Conservation (phyloP, 345 rosid species). For the Camelina sativa region DNA sequence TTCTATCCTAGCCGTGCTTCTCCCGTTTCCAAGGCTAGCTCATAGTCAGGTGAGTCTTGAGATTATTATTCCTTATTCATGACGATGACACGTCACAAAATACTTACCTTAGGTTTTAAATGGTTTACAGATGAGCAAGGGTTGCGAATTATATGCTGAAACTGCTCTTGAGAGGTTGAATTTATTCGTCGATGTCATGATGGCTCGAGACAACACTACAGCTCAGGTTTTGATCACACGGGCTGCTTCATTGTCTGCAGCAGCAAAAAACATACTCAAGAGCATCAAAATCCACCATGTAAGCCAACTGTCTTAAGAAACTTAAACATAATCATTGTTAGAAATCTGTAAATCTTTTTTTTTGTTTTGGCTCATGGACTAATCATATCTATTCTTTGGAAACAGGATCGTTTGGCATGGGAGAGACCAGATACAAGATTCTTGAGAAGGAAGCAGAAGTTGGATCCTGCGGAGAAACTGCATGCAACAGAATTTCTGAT, state of each 20-base stretch:
- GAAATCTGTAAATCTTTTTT: neutral
- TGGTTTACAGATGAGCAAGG: constrained; percentile 52
- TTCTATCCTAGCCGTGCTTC: constrained; percentile 64
- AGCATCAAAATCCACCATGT: constrained; percentile 55
- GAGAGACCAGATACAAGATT: constrained; percentile 63
- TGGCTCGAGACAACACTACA: constrained; percentile 52
- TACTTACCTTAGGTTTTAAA: constrained; percentile 23
- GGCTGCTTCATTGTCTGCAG: constrained; percentile 46
- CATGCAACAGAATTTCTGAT: constrained; percentile 53
- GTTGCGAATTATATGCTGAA: constrained; percentile 56
- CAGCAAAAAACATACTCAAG: constrained; percentile 53
- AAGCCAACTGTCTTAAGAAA: constrained; percentile 29
- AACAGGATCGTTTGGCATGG: constrained; percentile 59
- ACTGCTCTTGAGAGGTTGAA: constrained; percentile 65
- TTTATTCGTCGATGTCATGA: constrained; percentile 57
- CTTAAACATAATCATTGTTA: neutral
- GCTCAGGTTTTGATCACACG: constrained; percentile 52
- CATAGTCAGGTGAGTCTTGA: constrained; percentile 56
- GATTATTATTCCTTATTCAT: neutral
- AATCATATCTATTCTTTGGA: constrained; percentile 20
- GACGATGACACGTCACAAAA: neutral
- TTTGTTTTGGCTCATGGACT: neutral
- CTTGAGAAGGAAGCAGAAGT: constrained; percentile 36
- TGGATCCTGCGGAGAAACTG: constrained; percentile 45
- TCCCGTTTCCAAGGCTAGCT: constrained; percentile 78